phyloP scores from a whole-genome alignment of 2,329 filamentous ascomycete genomes.

The Penicillium griseofulvum region DNA sequence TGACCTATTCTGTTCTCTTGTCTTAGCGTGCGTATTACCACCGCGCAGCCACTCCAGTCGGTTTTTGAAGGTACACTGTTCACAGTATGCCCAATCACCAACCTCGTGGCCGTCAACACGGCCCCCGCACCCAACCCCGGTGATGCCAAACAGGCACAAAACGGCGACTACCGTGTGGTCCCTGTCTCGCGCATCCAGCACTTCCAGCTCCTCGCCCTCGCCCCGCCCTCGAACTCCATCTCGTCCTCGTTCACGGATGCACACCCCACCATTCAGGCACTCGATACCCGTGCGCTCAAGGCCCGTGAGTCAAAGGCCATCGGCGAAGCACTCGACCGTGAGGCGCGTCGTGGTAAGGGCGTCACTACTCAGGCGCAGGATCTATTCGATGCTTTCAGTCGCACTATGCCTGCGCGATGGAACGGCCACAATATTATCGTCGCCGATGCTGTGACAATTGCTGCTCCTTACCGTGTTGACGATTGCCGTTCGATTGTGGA shows the following conservation, averaged over 20 bases:
- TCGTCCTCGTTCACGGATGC: constrained; percentile 49
- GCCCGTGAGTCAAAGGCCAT: constrained; percentile 57
- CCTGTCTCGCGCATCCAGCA: constrained; percentile 58
- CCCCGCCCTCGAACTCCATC: constrained; percentile 26
- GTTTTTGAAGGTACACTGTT: constrained; percentile 62
- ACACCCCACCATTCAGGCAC: constrained; percentile 41
- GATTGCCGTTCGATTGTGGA: constrained; percentile 49
- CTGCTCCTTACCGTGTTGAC: constrained; percentile 57
- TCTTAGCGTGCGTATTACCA: constrained; percentile 57
- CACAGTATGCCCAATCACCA: constrained; percentile 60
- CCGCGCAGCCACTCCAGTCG: constrained; percentile 49
- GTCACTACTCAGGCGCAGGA: constrained; percentile 62
- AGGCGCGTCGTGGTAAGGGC: constrained; percentile 59
- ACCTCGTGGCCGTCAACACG: constrained; percentile 61
- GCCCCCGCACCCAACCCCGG: constrained; percentile 41
- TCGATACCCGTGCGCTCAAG: constrained; percentile 56
- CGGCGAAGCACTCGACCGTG: constrained; percentile 55
- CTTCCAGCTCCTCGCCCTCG: constrained; percentile 54
- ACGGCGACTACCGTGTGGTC: constrained; percentile 60
- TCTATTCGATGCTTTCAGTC: constrained; percentile 60
- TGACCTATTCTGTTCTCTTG: neutral
- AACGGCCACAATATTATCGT: constrained; percentile 59
- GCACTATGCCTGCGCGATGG: constrained; percentile 62
- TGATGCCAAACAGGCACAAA: constrained; percentile 38
- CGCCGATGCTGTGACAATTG: constrained; percentile 59